These are phyloP conservation scores for Helichrysum umbraculigerum DNA, from an alignment of 129 eudicot species.

Conservation along the genomic window DNA sequence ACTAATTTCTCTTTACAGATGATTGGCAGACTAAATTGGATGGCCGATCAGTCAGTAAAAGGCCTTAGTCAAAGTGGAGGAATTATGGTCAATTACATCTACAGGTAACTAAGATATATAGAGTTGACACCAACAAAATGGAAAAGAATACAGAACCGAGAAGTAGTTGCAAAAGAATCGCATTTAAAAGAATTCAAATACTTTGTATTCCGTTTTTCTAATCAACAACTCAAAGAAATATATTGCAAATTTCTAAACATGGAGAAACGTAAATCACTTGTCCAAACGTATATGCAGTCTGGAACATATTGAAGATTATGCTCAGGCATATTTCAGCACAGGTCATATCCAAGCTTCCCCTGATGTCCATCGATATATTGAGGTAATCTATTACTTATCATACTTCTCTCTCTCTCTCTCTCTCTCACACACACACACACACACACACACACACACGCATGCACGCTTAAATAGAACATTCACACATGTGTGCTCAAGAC, in stretches of 20 bases:
- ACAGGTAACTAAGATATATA: conserved; percentile 44
- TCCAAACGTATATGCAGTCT: conserved; percentile 47
- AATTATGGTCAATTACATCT: conserved; percentile 91
- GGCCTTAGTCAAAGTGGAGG: conserved; percentile 89
- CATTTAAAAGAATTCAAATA: not conserved
- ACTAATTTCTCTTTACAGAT: conserved; percentile 32
- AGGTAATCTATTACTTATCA: conserved; percentile 41
- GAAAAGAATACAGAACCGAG: not conserved
- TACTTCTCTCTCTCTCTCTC: conserved; percentile 10
- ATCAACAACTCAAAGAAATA: not conserved
- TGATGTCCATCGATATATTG: conserved; percentile 47
- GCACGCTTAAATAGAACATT: not conserved
- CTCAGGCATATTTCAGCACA: conserved; percentile 76
- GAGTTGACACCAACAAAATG: not conserved
- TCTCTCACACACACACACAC: not conserved
- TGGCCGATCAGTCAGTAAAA: conserved; percentile 88
- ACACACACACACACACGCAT: not conserved
- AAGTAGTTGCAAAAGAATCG: not conserved
- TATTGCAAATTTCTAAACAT: not conserved
- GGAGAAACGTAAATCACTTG: not conserved
- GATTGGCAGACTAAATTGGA: conserved; percentile 87
- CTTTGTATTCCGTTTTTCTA: not conserved
- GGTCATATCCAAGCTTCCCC: conserved; percentile 72
- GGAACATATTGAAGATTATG: conserved; percentile 85
- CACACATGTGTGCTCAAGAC: conserved; percentile 14